These are phyloP conservation scores for Aspergillus wentii DNA, from an alignment of 495 filamentous ascomycete species.

Conservation along the genomic window DNA sequence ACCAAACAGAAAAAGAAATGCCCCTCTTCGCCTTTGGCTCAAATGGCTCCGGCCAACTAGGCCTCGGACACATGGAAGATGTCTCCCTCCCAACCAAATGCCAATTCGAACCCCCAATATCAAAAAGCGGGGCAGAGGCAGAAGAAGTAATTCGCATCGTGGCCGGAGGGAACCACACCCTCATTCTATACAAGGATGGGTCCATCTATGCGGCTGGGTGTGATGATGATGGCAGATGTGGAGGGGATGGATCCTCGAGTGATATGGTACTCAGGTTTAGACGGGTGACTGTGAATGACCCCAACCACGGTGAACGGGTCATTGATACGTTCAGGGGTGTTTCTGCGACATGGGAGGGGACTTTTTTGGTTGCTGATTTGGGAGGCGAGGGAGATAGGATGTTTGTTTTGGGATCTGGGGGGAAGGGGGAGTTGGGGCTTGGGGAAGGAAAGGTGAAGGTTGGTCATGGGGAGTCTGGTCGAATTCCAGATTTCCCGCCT, in stretches of 20 bases:
- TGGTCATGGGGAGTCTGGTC: slow-evolving; percentile 6
- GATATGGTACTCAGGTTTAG: slow-evolving; percentile 18
- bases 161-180: slow-evolving; percentile 85
- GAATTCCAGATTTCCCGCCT: slow-evolving; percentile 59
- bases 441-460: slow-evolving; percentile 28
- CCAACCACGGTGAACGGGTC: neutral
- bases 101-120: slow-evolving; percentile 29
- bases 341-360: slow-evolving; percentile 76
- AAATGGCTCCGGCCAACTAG: slow-evolving; percentile 85
- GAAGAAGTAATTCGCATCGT: slow-evolving; percentile 38
- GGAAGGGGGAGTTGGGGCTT: slow-evolving; percentile 68
- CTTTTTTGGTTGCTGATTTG: slow-evolving; percentile 44
- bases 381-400: slow-evolving; percentile 32
- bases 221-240: slow-evolving; percentile 45
- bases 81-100: slow-evolving; percentile 62
- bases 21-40: slow-evolving; percentile 81
- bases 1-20: slow-evolving; percentile 20
- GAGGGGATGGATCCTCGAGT: neutral
- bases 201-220: slow-evolving; percentile 60
- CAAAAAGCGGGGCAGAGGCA: slow-evolving; percentile 7
- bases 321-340: slow-evolving; percentile 26
- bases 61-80: slow-evolving; percentile 70
- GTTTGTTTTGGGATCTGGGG: slow-evolving; percentile 58
- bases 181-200: slow-evolving; percentile 57
- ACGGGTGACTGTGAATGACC: slow-evolving; percentile 18